Evolutionary conservation across 306 rosid genomes (phyloP), one percentile per base, ranked within the genome.

Genomic region (Oemleria cerasiformis): DNA sequence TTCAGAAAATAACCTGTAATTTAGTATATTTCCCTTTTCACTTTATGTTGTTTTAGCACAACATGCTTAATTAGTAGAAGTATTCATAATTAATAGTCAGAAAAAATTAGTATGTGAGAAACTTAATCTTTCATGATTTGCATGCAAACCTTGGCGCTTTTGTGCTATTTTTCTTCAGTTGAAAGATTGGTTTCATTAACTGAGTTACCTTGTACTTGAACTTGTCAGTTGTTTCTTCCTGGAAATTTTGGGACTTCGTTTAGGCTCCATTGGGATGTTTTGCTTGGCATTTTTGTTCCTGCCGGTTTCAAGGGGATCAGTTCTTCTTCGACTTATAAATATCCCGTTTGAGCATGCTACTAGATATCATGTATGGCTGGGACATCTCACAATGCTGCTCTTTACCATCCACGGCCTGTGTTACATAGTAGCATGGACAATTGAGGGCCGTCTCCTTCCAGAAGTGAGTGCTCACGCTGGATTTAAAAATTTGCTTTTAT

Each of bases 341-440:
- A 87, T 93, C 77, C 98, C 98, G 12, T 88, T 91, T 17, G 98
- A 93, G 81, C 97, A 91, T 38, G 98, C 98, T 43, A 74, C 97
- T 30, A 86, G 54, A 72, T 93, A 93, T 76, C 98, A 93, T 78
- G 97, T 93, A 6, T 93, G 98, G 98, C 82, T 91, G 68, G 98
- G 98, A 73, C 98, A 93, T 79, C 94, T 93, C 55, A 91, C 97
- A n/a, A 93, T 93, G 98, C 75, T 74, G 72, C 36, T 93, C 44
- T 93, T 93, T 70, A 88, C 96, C 51, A 78, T 88, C 83, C 98
- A 93, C n/a, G 96, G 97, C 50, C 86, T 91, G 21, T 73, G 82
- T 40, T 91, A 78, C 71, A 65, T 81, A 16, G 53, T 82, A 49
- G 83, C 72, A 47, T 93, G 98, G 98, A 15, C 72, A 23, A 83